Evolutionary conservation across 441 rosid species (phyloP).

Genomic region (Gossypium laxum): DNA sequence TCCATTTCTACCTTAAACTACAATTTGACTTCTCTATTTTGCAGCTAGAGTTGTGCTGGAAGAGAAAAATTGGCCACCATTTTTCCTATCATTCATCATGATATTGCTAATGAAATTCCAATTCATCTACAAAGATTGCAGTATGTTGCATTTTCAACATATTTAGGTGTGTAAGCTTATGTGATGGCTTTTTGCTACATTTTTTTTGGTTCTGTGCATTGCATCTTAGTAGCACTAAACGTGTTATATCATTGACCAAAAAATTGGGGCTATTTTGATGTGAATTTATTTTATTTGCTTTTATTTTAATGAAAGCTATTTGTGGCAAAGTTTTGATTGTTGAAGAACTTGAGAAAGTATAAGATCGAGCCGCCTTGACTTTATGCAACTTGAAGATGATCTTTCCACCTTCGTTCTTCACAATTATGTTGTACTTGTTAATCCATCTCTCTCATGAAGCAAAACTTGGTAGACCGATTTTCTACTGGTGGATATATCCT

Average conservation of each 20-base stretch:
- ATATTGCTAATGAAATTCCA: constrained; percentile 80
- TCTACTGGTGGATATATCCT: too few species aligned
- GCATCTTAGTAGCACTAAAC: not conserved
- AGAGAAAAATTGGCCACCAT: constrained; percentile 89
- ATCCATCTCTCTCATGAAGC: too few species aligned
- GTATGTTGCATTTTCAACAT: constrained; percentile 70
- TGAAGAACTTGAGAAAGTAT: too few species aligned
- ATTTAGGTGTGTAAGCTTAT: constrained; percentile 38
- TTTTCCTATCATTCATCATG: constrained; percentile 88
- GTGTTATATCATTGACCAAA: not conserved
- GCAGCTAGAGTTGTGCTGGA: constrained; percentile 80
- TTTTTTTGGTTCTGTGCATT: not conserved
- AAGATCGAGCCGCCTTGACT: too few species aligned
- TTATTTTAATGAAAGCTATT: too few species aligned
- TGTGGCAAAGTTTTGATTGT: too few species aligned
- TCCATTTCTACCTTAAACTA: not conserved
- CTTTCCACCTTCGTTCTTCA: too few species aligned
- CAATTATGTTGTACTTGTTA: too few species aligned
- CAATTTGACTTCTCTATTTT: constrained; percentile 16
- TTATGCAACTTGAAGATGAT: too few species aligned
- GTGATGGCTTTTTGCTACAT: not conserved
- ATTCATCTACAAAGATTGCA: constrained; percentile 71
- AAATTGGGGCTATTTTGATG: not conserved
- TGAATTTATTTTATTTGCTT: not conserved
- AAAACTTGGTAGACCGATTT: too few species aligned